Conservation (phyloP, 345 rosid genomes). For the Nephelium lappaceum region DNA sequence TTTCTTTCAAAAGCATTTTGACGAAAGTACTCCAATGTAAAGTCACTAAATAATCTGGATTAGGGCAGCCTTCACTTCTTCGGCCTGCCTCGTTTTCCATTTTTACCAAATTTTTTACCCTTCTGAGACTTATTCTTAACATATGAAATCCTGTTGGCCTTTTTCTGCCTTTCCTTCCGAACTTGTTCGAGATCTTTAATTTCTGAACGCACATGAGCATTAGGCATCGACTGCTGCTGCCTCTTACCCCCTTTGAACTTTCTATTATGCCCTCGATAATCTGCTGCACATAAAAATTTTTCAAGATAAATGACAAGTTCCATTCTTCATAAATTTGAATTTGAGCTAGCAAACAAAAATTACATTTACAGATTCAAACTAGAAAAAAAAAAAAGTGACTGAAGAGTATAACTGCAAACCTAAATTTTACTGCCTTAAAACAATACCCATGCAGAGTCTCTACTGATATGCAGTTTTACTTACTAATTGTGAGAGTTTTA, state of each 20-base stretch:
- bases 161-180: constrained; percentile 84
- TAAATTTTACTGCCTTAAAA: not conserved
- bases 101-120: constrained; percentile 39
- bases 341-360: not conserved
- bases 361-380: not conserved
- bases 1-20: not conserved
- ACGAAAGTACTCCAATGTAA: not conserved
- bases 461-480: not conserved
- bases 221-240: constrained; percentile 52
- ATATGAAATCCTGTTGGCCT: constrained; percentile 57
- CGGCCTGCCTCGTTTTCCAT: constrained; percentile 43
- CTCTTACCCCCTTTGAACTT: constrained; percentile 54
- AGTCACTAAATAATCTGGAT: no score
- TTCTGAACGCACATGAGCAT: constrained; percentile 84
- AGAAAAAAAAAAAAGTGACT: not conserved
- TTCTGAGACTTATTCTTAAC: constrained; percentile 62
- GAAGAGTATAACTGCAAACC: not conserved
- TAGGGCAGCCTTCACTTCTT: constrained; percentile 25
- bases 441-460: not conserved
- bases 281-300: constrained; percentile 38
- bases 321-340: not conserved
- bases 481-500: not conserved
- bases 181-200: constrained; percentile 86
- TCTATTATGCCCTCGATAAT: constrained; percentile 32
- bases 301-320: not conserved